Evolutionary conservation across 305 asterid genomes (phyloP).

Genomic region (Fraxinus sp.): DNA sequence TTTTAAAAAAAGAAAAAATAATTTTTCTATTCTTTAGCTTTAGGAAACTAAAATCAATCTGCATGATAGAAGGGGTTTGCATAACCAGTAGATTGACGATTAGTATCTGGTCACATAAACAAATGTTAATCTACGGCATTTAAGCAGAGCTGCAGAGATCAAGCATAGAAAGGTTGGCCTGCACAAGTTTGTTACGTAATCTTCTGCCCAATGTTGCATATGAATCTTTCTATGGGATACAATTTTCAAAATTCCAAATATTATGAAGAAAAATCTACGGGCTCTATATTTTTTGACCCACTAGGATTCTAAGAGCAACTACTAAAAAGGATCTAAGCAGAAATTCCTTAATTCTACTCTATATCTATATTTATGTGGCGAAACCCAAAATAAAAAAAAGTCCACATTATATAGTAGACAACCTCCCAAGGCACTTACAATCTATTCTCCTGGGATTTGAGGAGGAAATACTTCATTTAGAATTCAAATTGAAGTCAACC

Average conservation of each 20-base stretch:
- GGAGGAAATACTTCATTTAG: conserved; percentile 7
- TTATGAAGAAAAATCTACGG: conserved; percentile 2
- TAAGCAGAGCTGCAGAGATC: neutral
- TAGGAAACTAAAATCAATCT: neutral
- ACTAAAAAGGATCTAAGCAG: neutral
- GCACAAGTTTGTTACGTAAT: neutral
- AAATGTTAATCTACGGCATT: neutral
- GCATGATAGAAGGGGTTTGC: neutral
- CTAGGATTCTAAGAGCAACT: neutral
- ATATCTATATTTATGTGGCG: conserved; percentile 5
- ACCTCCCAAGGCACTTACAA: conserved; percentile 12
- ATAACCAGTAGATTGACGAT: neutral
- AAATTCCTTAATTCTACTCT: conserved; percentile 1
- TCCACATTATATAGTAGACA: neutral
- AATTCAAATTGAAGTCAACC: neutral
- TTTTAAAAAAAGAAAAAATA: neutral
- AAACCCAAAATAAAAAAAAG: neutral
- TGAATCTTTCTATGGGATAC: neutral
- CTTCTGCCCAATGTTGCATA: neutral
- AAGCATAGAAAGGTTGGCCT: neutral
- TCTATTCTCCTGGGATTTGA: neutral
- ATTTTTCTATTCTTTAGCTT: neutral
- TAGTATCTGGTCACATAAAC: neutral
- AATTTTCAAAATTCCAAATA: conserved; percentile 1
- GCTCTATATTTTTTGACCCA: conserved; percentile 1